These are phyloP conservation scores for Pyrus betulifolia DNA, from an alignment of 306 rosid species.

Conservation along the genomic window DNA sequence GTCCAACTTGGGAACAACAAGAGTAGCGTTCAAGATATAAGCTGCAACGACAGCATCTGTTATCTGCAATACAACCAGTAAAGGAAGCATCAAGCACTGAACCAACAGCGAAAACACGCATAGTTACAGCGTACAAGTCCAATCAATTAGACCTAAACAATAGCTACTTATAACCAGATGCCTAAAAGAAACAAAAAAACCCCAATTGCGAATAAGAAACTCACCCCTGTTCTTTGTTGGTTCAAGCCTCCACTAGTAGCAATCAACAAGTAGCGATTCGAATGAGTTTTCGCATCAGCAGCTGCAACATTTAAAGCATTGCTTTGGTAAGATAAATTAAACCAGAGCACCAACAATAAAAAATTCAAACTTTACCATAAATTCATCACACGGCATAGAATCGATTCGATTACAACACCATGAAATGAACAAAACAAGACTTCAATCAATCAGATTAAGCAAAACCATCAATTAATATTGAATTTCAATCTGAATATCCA, in stretches of 20 bases:
- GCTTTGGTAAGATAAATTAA: background rate
- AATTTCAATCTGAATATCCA: background rate
- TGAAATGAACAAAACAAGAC: background rate
- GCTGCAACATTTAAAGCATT: slow-evolving; percentile 24
- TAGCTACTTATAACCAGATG: background rate
- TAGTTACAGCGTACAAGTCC: background rate
- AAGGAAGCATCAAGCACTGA: background rate
- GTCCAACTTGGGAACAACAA: slow-evolving; percentile 85
- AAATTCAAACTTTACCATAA: background rate
- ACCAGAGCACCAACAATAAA: background rate
- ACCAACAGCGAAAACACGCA: background rate
- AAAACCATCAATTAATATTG: background rate
- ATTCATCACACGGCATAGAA: background rate
- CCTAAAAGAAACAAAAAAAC: background rate
- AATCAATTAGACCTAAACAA: background rate
- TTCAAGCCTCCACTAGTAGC: slow-evolving; percentile 88
- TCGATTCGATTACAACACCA: background rate
- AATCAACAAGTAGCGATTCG: slow-evolving; percentile 61
- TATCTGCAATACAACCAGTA: slow-evolving; percentile 49
- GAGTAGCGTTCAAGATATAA: slow-evolving; percentile 78
- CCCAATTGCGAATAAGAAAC: background rate
- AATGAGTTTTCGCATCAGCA: slow-evolving; percentile 55
- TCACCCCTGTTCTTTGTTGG: slow-evolving; percentile 98
- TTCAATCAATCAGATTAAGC: background rate
- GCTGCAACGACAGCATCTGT: slow-evolving; percentile 93